These are phyloP conservation scores for Pythium biforme DNA, from an alignment of 352 stramenopile species.

Conservation along the genomic window DNA sequence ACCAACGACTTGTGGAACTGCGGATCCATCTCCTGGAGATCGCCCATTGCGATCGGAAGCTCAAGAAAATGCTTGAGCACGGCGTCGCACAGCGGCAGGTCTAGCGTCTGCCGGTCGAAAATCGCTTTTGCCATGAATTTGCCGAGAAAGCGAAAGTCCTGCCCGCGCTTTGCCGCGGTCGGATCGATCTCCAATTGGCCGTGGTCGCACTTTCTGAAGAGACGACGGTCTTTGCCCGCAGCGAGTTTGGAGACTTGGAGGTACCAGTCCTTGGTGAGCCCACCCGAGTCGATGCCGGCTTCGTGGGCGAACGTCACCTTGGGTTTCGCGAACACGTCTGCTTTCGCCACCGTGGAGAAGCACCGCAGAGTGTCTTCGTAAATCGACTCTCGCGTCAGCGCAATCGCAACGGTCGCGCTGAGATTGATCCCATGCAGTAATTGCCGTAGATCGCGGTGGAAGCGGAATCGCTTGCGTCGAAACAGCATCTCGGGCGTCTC, in stretches of 20 bases:
- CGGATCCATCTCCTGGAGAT: slow-evolving; percentile 73
- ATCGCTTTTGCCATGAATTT: slow-evolving; percentile 85
- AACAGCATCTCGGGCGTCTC: slow-evolving; percentile 82
- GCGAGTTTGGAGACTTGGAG: slow-evolving; percentile 64
- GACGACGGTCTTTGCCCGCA: slow-evolving; percentile 29
- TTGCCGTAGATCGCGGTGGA: slow-evolving; percentile 72
- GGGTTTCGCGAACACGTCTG: slow-evolving; percentile 62
- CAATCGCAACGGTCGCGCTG: slow-evolving; percentile 38
- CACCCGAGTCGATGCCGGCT: slow-evolving; percentile 84
- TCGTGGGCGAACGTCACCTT: slow-evolving; percentile 84
- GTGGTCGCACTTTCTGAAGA: slow-evolving; percentile 63
- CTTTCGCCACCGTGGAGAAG: slow-evolving; percentile 46
- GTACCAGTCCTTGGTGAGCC: slow-evolving; percentile 90
- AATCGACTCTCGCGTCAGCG: slow-evolving; percentile 56
- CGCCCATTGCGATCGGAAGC: slow-evolving; percentile 39
- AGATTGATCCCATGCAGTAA: slow-evolving; percentile 33
- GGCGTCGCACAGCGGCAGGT: slow-evolving; percentile 72
- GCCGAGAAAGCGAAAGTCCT: slow-evolving; percentile 66
- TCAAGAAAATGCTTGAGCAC: slow-evolving; percentile 75
- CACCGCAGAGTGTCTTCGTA: slow-evolving; percentile 64
- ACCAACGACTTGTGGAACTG: slow-evolving; percentile 77
- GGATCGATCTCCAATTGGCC: slow-evolving; percentile 53
- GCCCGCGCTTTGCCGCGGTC: slow-evolving; percentile 30
- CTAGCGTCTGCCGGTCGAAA: slow-evolving; percentile 81
- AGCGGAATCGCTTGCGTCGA: slow-evolving; percentile 82